Percentiles rank a stretch among this genome's conserved stretches.
These are phyloP conservation scores for Sarcodon sp. DNA, from an alignment of 768 basidiomycete genomes.

Conservation along the genomic window DNA sequence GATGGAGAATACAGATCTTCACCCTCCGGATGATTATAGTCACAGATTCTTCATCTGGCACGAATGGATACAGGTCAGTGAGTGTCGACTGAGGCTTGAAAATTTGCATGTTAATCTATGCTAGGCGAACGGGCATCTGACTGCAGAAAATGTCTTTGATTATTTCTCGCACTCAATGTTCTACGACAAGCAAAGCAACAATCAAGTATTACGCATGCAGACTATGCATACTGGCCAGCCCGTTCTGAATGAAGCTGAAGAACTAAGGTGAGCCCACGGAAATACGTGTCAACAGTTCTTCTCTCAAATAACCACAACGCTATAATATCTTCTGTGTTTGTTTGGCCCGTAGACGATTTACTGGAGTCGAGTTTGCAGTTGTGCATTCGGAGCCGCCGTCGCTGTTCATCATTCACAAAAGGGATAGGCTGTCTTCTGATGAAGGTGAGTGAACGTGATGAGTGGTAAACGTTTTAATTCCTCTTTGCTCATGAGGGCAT, in stretches of 20 bases:
- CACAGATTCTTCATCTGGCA: slow-evolving; percentile 85
- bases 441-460: slow-evolving; percentile 68
- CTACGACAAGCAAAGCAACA: slow-evolving; percentile 90
- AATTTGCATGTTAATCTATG: slow-evolving; percentile 2
- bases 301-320: not conserved
- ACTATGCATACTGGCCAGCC: slow-evolving; percentile 76
- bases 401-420: slow-evolving; percentile 83
- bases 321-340: not conserved
- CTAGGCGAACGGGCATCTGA: slow-evolving; percentile 68
- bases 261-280: slow-evolving; percentile 52
- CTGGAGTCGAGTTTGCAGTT: slow-evolving; percentile 78
- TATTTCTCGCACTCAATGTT: slow-evolving; percentile 89
- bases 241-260: slow-evolving; percentile 69
- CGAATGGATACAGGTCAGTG: slow-evolving; percentile 69
- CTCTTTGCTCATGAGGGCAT: slow-evolving; percentile 3
- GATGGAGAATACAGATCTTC: slow-evolving; percentile 51
- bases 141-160: slow-evolving; percentile 70
- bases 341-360: slow-evolving; percentile 53
- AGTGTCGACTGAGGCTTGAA: not conserved
- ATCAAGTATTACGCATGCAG: slow-evolving; percentile 89
- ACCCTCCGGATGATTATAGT: slow-evolving; percentile 71
- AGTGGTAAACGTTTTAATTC: not conserved
- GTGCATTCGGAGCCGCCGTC: slow-evolving; percentile 71
- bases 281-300: too few species aligned
- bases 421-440: slow-evolving; percentile 71